Evolutionary conservation across 1,139 yeast species (phyloP), one percentile per base, ranked within the genome.

Genomic region (Pichia sp.): DNA sequence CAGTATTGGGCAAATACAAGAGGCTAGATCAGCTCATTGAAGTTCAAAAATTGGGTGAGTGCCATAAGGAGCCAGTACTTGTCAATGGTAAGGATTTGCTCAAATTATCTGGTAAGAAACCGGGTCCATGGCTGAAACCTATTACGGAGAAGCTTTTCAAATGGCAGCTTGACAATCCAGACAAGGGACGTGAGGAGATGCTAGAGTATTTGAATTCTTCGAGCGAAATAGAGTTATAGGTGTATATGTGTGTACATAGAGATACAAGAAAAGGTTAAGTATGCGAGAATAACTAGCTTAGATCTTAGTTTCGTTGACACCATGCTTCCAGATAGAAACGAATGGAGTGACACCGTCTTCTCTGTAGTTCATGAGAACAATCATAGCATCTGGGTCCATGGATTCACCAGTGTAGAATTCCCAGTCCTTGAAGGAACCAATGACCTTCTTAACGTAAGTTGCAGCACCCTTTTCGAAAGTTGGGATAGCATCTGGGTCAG

Each of bases 361-460:
- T 74, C 99, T 94, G 87, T 91, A 91, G 94, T 91, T 91, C 72
- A 91, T 83, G 67, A 91, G 79, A 55, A 86, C 88, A 63, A 91
- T 71, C 98, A 91, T 91, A 59, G 83, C 96, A 67, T 91, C 97
- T 66, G 97, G 96, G 80, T 93, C 96, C 99, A 91, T 93, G 62
- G 95, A 83, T 75, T 91, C 97, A 75, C 98, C 98, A 55, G 96
- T 91, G 87, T 69, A 91, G 78, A 91, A 91, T 63, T 91, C 98
- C 94, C 93, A 91, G 77, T 91, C 98, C 65, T 80, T 81, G 91
- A 91, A 91, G 67, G 87, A 81, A 57, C 79, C 83, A 58, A 91
- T 66, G 54, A 91, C 82, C 77, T 91, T 93, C 84, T 93, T 91
- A 69, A 84, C 94, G 76, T 86, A 88, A 55, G 84, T 69, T 53